Percentiles rank a stretch among this genome's conserved stretches.
These are phyloP conservation scores for Cladosporium austrohemisphaericum DNA, from an alignment of 2,329 filamentous ascomycete genomes.

Conservation along the genomic window DNA sequence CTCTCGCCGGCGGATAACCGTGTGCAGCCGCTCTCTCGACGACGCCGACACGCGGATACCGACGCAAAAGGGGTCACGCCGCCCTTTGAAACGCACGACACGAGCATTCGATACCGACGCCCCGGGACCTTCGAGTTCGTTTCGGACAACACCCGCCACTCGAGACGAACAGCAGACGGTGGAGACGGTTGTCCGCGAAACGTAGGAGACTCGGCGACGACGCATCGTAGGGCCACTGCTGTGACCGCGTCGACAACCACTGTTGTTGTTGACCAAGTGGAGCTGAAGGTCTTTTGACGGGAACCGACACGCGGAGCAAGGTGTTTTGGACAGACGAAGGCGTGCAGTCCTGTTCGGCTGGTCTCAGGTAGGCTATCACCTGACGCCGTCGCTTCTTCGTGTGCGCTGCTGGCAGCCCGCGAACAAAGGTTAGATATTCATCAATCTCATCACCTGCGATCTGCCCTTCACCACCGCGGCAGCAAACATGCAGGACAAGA, in stretches of 20 bases:
- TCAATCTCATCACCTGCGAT: neutral
- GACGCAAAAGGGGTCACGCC: constrained; percentile 10
- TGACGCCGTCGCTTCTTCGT: constrained; percentile 4
- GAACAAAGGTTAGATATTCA: constrained; percentile 13
- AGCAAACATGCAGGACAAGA: neutral
- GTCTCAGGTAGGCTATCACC: constrained; percentile 13
- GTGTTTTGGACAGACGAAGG: neutral
- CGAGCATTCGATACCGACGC: constrained; percentile 13
- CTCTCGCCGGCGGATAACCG: neutral
- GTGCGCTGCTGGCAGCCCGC: constrained; percentile 20
- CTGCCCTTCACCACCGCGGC: neutral
- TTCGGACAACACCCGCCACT: too few species aligned
- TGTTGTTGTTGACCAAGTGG: neutral
- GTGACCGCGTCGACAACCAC: constrained; percentile 5
- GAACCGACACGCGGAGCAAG: neutral
- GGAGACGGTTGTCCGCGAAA: constrained; percentile 3
- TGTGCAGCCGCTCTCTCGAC: constrained; percentile 1
- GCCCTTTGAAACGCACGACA: constrained; percentile 8
- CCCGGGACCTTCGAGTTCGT: too few species aligned
- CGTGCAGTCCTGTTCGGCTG: constrained; percentile 2
- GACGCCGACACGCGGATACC: neutral
- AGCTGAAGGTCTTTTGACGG: neutral
- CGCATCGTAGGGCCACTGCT: neutral
- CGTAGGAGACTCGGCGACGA: neutral
- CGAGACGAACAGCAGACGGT: too few species aligned